Base-by-base conservation (phyloP, 2,329 filamentous ascomycete species). In the Gliomastix tumulicola region DNA sequence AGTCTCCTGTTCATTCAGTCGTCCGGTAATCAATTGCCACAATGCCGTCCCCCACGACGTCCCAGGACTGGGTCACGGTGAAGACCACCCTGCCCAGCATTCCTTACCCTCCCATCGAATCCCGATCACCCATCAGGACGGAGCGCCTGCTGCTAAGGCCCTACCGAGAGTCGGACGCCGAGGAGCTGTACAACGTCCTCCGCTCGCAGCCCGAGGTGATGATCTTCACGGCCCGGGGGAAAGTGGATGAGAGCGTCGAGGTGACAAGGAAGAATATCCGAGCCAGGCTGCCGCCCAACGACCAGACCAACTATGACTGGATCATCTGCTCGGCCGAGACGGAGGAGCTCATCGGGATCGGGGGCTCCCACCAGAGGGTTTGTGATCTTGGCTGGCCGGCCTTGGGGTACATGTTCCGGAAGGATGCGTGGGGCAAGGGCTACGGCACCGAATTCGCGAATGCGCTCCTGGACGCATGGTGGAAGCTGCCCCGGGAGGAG, bases 181-280 rank as follows among this genome's bases (percentile, higher is more conserved):
- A 60, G 2, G 67, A 60, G 7, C 41, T 79, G 13, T 60, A 75
- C 43, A 19, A 21, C 15, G 55, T 56, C 17, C 59, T 85, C 36
- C 74, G 79, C 18, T 63, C 61, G 12, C 65, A 79, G 49, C 65
- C 68, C 5, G 75, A 79, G 44, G 74, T 80, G 32, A 84, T 85
- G 81, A 54, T 55, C 37, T 79, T 70, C 65, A 79, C 78, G 36
- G 37, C 42, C 4, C 44, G 49, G 44, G 68, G 65, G 39, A 38
- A 45, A 8, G 45, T 59, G 8, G 70, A 80, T 55, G 41, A 48
- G 36, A 57, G 68, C 46, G 34, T 65, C 3, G 63, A 59, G 2
- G 61, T 65, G 39, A 72, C 74, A 9, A 55, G 54, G 40, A 46
- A 41, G 18, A 63, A 50, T 34, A 48, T 76, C 33, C 50, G 52